Evolutionary conservation across 192 early-diverging fungal genomes (phyloP).

Genomic region (Entomortierella beljakovae): DNA sequence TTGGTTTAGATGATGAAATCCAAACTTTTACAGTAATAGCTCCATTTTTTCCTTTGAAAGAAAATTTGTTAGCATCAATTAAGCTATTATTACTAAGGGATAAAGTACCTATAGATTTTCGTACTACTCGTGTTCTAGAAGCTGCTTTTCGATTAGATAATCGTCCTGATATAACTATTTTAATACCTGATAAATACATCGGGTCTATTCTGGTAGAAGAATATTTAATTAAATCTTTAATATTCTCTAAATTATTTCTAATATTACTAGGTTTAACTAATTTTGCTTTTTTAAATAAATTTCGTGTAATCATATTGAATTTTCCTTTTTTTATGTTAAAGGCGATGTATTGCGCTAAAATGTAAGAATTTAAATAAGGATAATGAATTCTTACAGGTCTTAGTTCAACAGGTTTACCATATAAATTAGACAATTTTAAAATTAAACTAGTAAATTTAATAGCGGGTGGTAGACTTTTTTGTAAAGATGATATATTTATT

Average conservation of each 20-base stretch:
- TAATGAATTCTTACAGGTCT: slow-evolving; percentile 50
- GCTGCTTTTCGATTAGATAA: slow-evolving; percentile 12
- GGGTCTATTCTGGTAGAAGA: slow-evolving; percentile 3
- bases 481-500: slow-evolving; percentile 53
- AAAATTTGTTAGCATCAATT: slow-evolving; percentile 43
- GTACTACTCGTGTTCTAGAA: background rate
- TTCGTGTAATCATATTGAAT: slow-evolving; percentile 51
- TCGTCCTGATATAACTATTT: slow-evolving; percentile 13
- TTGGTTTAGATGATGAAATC: slow-evolving; percentile 3
- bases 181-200: slow-evolving; percentile 5
- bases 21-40: slow-evolving; percentile 15
- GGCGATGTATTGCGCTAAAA: slow-evolving; percentile 47
- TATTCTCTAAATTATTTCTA: too few relatives aligned
- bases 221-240: slow-evolving; percentile 34
- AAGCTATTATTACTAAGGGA: slow-evolving; percentile 39
- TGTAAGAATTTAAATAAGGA: slow-evolving; percentile 58
- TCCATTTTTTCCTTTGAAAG: slow-evolving; percentile 54
- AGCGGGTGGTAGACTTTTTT: slow-evolving; percentile 47
- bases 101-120: slow-evolving; percentile 20
- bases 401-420: slow-evolving; percentile 47
- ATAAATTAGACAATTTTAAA: slow-evolving; percentile 38
- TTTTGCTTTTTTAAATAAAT: slow-evolving; percentile 56
- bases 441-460: slow-evolving; percentile 28
- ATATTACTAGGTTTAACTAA: slow-evolving; percentile 55
- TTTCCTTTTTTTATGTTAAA: slow-evolving; percentile 42